These are phyloP conservation scores for Solanum lycopersicoides DNA, from an alignment of 257 asterid species.

Conservation along the genomic window DNA sequence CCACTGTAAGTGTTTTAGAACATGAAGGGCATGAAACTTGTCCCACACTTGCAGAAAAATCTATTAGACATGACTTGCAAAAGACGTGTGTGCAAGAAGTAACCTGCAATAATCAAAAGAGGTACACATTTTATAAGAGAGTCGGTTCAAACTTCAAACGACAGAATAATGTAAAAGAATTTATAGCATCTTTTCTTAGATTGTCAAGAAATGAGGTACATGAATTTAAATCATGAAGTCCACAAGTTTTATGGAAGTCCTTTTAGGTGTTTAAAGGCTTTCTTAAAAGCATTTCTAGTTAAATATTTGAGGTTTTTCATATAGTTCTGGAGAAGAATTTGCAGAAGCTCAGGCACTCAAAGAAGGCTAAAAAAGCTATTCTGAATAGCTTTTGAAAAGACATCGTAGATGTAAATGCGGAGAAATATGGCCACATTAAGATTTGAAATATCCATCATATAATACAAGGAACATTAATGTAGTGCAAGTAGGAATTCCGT, in stretches of 20 bases:
- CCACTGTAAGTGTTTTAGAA: slow-evolving; percentile 77
- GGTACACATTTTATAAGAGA: background rate
- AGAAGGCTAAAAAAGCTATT: background rate
- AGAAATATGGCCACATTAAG: background rate
- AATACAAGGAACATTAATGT: background rate
- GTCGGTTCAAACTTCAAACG: background rate
- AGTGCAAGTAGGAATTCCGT: background rate
- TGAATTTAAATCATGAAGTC: background rate
- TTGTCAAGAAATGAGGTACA: background rate
- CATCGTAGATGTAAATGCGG: background rate
- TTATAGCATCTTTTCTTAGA: background rate
- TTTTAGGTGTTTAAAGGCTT: background rate
- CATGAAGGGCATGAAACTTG: slow-evolving; percentile 76
- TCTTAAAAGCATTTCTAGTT: background rate
- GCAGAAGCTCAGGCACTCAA: background rate
- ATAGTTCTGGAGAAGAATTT: background rate
- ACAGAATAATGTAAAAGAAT: background rate
- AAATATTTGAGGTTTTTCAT: background rate
- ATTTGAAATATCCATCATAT: background rate
- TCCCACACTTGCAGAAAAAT: slow-evolving; percentile 54
- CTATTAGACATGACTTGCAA: slow-evolving; percentile 82
- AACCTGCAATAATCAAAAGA: slow-evolving; percentile 36
- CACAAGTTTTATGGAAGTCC: background rate
- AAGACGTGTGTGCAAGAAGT: slow-evolving; percentile 72
- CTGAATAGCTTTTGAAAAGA: background rate